A percentile compares a stretch with the other conserved stretches of the same genome.
Conservation (phyloP, 345 rosid genomes). For the Syzygium jambos region DNA sequence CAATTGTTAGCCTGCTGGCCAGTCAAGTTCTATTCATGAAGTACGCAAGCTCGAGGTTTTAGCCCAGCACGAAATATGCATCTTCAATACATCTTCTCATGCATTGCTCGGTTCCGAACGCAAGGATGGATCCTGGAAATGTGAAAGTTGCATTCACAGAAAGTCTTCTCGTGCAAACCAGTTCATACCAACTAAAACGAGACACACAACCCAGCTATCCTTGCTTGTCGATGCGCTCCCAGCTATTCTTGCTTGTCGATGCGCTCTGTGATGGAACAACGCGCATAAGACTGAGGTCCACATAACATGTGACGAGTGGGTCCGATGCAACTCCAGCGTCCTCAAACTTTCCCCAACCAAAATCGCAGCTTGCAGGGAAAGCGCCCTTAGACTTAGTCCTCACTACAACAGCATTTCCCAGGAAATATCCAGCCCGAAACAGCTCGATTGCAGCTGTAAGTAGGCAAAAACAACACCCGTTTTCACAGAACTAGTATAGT, state of each 20-base stretch:
- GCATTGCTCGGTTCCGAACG: neutral
- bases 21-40: neutral
- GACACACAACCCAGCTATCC: neutral
- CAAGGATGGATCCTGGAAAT: neutral
- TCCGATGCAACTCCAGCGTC: neutral
- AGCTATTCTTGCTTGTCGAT: neutral
- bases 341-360: neutral
- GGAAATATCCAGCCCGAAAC: neutral
- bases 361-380: neutral
- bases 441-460: neutral
- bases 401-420: neutral
- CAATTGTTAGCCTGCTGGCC: neutral
- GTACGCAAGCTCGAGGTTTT: neutral
- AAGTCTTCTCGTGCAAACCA: neutral
- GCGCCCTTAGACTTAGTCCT: neutral
- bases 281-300: neutral
- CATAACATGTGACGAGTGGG: neutral
- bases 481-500: neutral
- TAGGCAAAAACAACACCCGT: neutral
- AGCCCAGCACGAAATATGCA: neutral
- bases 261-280: neutral
- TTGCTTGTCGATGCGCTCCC: neutral
- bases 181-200: neutral
- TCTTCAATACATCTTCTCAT: neutral
- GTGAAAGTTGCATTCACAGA: neutral